Conservation (phyloP, 495 filamentous ascomycete genomes). For the Alectoria sarmentosa region DNA sequence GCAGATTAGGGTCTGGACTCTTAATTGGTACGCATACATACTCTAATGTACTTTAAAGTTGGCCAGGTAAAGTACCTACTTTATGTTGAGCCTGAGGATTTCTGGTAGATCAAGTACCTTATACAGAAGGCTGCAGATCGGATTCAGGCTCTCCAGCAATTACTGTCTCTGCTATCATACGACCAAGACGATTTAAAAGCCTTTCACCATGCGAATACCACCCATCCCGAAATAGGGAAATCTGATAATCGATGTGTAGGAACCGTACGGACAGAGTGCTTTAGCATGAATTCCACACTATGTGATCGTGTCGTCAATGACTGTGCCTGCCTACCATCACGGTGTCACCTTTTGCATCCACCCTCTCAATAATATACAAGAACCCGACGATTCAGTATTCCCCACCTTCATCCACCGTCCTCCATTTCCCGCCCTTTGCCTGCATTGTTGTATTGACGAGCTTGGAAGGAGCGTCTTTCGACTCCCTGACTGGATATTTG, state of each 20-base stretch:
- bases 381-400: not conserved
- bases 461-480: not conserved
- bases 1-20: not conserved
- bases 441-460: conserved; percentile 14
- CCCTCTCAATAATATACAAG: not conserved
- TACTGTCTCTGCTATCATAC: no score
- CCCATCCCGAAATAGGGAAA: not conserved
- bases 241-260: no score
- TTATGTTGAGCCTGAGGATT: no score
- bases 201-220: not conserved
- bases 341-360: not conserved
- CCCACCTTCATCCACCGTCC: conserved; percentile 10
- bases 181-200: not conserved
- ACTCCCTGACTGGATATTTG: conserved; percentile 2
- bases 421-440: conserved; percentile 21
- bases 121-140: no score
- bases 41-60: no score
- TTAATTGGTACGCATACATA: no score
- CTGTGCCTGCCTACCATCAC: not conserved
- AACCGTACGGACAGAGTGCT: no score
- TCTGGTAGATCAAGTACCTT: no score
- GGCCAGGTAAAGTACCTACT: no score
- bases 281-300: no score
- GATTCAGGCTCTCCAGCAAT: no score
- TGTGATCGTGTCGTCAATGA: not conserved